Percentiles rank a stretch among this genome's conserved stretches.
Evolutionary conservation across 257 asterid genomes (phyloP).

Genomic region (Nyctanthes arbortristis): DNA sequence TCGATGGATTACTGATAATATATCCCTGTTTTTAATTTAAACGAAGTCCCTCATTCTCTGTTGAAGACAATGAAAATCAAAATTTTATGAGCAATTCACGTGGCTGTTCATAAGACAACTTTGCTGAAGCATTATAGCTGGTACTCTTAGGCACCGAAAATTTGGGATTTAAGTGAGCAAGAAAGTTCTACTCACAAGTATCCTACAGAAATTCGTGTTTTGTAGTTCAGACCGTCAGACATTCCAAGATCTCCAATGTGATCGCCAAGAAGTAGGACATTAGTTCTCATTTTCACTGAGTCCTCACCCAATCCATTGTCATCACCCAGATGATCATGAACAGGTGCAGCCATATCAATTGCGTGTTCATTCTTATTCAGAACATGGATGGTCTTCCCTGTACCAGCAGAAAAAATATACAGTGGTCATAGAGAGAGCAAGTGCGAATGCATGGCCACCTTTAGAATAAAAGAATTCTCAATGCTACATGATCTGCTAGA

Average conservation of each 20-base stretch:
- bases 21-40: constrained; percentile 6
- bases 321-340: constrained; percentile 58
- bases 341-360: constrained; percentile 83
- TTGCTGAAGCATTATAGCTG: not conserved
- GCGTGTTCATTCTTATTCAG: constrained; percentile 96
- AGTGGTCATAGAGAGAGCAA: not conserved
- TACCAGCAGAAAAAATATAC: constrained; percentile 48
- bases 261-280: constrained; percentile 92
- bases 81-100: constrained; percentile 1
- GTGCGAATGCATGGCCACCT: too few species aligned
- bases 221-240: constrained; percentile 87
- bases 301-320: constrained; percentile 49
- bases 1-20: not conserved
- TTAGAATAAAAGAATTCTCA: too few species aligned
- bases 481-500: not conserved
- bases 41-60: not conserved
- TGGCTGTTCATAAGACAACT: constrained; percentile 10
- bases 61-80: constrained; percentile 4
- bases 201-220: constrained; percentile 82
- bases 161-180: constrained; percentile 4
- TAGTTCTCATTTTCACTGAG: constrained; percentile 67
- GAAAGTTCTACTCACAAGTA: constrained; percentile 68
- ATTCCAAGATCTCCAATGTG: constrained; percentile 95
- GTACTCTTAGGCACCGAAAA: not conserved
- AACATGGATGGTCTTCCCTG: constrained; percentile 95